Percentiles rank a stretch among this genome's conserved stretches.
Evolutionary conservation across 2,329 filamentous ascomycete genomes (phyloP).

Genomic region (Cryphonectria parasitica): DNA sequence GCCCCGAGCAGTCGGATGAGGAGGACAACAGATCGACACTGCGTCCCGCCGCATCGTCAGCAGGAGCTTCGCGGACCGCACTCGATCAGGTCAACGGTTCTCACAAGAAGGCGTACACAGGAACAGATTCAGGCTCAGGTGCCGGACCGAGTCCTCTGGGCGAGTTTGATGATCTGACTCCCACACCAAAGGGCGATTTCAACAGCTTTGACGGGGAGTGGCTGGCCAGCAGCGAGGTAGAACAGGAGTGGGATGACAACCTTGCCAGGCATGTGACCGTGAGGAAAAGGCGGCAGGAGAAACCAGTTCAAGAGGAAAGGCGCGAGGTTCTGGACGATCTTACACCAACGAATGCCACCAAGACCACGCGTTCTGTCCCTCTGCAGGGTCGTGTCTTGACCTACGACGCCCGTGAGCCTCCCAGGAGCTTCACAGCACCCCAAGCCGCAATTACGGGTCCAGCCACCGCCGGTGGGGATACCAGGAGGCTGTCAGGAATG

Average conservation of each 20-base stretch:
- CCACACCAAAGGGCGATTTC: constrained; percentile 53
- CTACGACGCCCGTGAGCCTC: constrained; percentile 42
- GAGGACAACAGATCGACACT: constrained; percentile 50
- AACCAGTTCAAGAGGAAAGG: constrained; percentile 34
- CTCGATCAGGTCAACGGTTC: constrained; percentile 44
- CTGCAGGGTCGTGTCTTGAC: constrained; percentile 47
- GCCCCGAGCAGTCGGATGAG: constrained; percentile 64
- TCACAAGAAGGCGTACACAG: constrained; percentile 38
- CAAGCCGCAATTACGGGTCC: constrained; percentile 35
- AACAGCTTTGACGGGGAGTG: constrained; percentile 64
- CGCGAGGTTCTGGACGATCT: constrained; percentile 52
- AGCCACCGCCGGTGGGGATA: constrained; percentile 45
- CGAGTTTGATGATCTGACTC: constrained; percentile 45
- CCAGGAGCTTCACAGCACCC: constrained; percentile 37
- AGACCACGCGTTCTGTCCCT: constrained; percentile 52
- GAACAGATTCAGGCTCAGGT: constrained; percentile 49
- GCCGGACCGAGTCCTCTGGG: constrained; percentile 47
- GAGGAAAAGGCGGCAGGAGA: constrained; percentile 47
- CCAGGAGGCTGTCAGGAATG: constrained; percentile 55
- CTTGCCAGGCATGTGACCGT: constrained; percentile 58
- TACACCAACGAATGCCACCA: constrained; percentile 56
- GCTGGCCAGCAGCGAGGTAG: constrained; percentile 52
- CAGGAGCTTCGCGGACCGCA: constrained; percentile 49
- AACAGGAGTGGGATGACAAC: constrained; percentile 60
- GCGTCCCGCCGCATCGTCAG: constrained; percentile 44